Percentiles rank a stretch among this genome's conserved stretches.
phyloP scores from a whole-genome alignment of 2,329 filamentous ascomycete genomes.

The Stagonosporopsis cucurbitacearum region DNA sequence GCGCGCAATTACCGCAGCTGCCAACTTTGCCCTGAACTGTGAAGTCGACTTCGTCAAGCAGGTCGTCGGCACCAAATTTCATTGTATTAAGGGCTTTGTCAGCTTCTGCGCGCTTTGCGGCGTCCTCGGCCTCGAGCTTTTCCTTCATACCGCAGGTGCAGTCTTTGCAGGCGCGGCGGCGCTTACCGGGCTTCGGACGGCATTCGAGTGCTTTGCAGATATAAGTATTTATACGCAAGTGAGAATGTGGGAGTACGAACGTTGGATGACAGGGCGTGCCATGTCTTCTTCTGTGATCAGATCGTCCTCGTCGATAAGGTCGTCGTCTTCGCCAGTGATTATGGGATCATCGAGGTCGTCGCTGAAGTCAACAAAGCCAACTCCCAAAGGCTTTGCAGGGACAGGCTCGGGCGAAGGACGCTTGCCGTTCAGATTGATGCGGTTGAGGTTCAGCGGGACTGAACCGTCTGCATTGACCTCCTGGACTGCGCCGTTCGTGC shows the following conservation, averaged over 20 bases:
- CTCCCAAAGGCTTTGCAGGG: slow-evolving; percentile 39
- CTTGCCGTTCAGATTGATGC: slow-evolving; percentile 51
- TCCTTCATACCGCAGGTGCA: slow-evolving; percentile 93
- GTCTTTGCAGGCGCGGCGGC: slow-evolving; percentile 94
- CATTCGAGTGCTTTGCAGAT: slow-evolving; percentile 75
- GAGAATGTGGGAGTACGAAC: slow-evolving; percentile 61
- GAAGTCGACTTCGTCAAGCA: slow-evolving; percentile 86
- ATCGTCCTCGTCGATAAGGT: slow-evolving; percentile 89
- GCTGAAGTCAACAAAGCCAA: slow-evolving; percentile 65
- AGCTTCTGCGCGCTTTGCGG: slow-evolving; percentile 67
- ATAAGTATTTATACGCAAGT: slow-evolving; percentile 9
- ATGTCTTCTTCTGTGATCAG: slow-evolving; percentile 87
- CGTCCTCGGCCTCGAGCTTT: slow-evolving; percentile 84
- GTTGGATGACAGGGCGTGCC: slow-evolving; percentile 75
- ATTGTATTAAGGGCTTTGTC: slow-evolving; percentile 70
- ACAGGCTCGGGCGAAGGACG: slow-evolving; percentile 48
- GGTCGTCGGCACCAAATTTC: slow-evolving; percentile 76
- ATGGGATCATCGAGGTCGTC: slow-evolving; percentile 65
- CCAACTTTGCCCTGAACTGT: slow-evolving; percentile 97
- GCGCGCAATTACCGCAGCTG: slow-evolving; percentile 90
- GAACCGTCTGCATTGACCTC: slow-evolving; percentile 45
- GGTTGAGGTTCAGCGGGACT: slow-evolving; percentile 40
- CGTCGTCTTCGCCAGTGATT: slow-evolving; percentile 71
- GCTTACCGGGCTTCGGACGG: slow-evolving; percentile 83
- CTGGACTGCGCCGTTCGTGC: slow-evolving; percentile 27